A percentile compares a stretch with the other conserved stretches of the same genome.
Conservation (phyloP, 1,139 yeast species). For the Nakaseomyces glabratus region DNA sequence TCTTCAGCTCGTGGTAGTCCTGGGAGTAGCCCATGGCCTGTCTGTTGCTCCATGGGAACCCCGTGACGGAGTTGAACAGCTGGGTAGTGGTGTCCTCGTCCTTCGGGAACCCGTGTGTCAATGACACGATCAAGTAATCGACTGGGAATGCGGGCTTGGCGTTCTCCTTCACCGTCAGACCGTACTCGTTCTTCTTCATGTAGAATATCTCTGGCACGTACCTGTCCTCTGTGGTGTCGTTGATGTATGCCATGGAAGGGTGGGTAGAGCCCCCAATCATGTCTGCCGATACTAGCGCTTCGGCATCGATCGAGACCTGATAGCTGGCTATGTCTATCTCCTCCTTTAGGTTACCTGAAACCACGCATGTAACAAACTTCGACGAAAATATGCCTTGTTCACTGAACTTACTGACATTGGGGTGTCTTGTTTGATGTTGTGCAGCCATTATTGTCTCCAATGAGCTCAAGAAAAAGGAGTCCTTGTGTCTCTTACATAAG, state of each 20-base stretch:
- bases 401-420: slow-evolving; percentile 61
- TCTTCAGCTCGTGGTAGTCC: slow-evolving; percentile 44
- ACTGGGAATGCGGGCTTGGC: slow-evolving; percentile 97
- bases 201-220: slow-evolving; percentile 94
- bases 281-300: slow-evolving; percentile 79
- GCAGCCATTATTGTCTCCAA: slow-evolving; percentile 85
- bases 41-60: slow-evolving; percentile 72
- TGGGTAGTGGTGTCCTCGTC: slow-evolving; percentile 40
- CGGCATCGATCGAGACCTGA: slow-evolving; percentile 83
- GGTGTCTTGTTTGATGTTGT: slow-evolving; percentile 55
- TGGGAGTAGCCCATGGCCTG: slow-evolving; percentile 67
- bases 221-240: slow-evolving; percentile 57
- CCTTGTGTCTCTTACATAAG: slow-evolving; percentile 84
- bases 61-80: slow-evolving; percentile 34
- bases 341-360: slow-evolving; percentile 76
- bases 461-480: slow-evolving; percentile 80
- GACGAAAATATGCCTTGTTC: slow-evolving; percentile 68
- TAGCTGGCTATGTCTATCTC: slow-evolving; percentile 88
- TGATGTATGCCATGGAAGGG: slow-evolving; percentile 79
- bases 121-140: slow-evolving; percentile 77
- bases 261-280: slow-evolving; percentile 81
- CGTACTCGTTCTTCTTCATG: slow-evolving; percentile 79
- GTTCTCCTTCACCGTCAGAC: slow-evolving; percentile 72
- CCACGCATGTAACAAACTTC: slow-evolving; percentile 85
- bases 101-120: slow-evolving; percentile 88